Evolutionary conservation across 2,329 filamentous ascomycete genomes (phyloP), one percentile per base, ranked within the genome.

Genomic region (Pseudocercospora cruenta): DNA sequence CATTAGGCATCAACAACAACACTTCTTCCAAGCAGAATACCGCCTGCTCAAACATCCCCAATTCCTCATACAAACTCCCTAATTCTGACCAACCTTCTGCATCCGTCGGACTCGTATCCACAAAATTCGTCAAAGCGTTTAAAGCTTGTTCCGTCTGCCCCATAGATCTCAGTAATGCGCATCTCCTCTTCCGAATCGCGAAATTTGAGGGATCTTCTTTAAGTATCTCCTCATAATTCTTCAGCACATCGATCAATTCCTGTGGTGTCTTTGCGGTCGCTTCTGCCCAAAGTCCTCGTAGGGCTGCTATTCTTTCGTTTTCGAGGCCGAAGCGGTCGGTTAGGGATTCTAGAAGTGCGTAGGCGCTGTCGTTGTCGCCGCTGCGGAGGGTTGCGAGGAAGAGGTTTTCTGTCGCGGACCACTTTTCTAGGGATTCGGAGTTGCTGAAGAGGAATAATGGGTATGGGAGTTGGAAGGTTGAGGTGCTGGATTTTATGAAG

Each of bases 61-160:
- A 91, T 21, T 85, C 85, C 31, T 93, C 84, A 79, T 99, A 98
- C 67, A 97, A 81, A 76, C 97, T 93, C 61, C 92, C 88, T 71
- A 98, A 84, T 81, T 99, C 95, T 60, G 92, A 88, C 95, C 95
- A 99, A 9, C 91, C 90, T 82, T 99, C 95, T 5, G 90, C 89
- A 81, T 99, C 95, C 1, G 92, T 97, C 1, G 95, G 94, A 62
- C 90, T 91, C 67, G 90, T 89, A 75, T 96, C 91, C 55, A 99
- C 82, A 28, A 98, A 84, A 64, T 89, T 85, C 68, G 89, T 88
- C 65, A 98, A 81, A 28, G 90, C 88, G 33, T 87, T 81, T 53
- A 94, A 91, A 0, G 95, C 92, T 69, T 97, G 93, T 1, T 86
- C 74, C 1, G 83, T 82, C 73, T 88, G 88, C 31, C 88, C 89